Evolutionary conservation across 768 basidiomycete species (phyloP).

Genomic region (Mycena crocata): DNA sequence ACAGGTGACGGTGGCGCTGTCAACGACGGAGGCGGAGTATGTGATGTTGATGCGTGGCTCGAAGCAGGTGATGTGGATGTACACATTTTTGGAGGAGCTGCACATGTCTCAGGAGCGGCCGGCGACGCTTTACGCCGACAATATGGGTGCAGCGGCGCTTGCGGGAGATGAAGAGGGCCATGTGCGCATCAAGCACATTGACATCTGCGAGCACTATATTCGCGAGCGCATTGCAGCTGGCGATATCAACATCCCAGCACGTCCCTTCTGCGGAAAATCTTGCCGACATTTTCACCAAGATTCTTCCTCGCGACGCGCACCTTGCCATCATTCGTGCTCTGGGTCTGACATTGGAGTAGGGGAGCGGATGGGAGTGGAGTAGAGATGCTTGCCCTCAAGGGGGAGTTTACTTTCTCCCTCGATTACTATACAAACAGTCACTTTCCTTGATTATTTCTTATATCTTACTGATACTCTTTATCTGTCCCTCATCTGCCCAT

Average conservation of each 20-base stretch:
- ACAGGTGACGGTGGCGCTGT: too few species aligned
- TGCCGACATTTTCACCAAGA: conserved; percentile 46
- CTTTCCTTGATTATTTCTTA: not conserved
- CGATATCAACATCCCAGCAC: conserved; percentile 17
- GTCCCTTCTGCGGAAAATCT: conserved; percentile 36
- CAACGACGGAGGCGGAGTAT: too few species aligned
- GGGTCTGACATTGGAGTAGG: conserved; percentile 13
- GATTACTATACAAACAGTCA: conserved; percentile 3
- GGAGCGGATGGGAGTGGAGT: conserved; percentile 2
- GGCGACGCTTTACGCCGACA: conserved; percentile 41
- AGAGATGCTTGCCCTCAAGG: conserved; percentile 2
- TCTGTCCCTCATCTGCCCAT: too few species aligned
- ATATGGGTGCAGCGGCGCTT: conserved; percentile 35
- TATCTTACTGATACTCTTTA: conserved; percentile 11
- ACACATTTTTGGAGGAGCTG: conserved; percentile 40
- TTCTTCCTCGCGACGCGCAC: conserved; percentile 30
- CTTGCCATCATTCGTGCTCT: not conserved
- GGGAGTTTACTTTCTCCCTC: conserved; percentile 4
- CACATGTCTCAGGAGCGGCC: conserved; percentile 29
- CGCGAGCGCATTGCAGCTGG: too few species aligned
- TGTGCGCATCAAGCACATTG: conserved; percentile 28
- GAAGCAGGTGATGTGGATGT: conserved; percentile 48
- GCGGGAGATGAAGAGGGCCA: conserved; percentile 17
- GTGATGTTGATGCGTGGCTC: conserved; percentile 39
- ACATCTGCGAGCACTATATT: conserved; percentile 29